phyloP scores from a whole-genome alignment of 2,329 filamentous ascomycete species.

The Sporothrix mexicana region DNA sequence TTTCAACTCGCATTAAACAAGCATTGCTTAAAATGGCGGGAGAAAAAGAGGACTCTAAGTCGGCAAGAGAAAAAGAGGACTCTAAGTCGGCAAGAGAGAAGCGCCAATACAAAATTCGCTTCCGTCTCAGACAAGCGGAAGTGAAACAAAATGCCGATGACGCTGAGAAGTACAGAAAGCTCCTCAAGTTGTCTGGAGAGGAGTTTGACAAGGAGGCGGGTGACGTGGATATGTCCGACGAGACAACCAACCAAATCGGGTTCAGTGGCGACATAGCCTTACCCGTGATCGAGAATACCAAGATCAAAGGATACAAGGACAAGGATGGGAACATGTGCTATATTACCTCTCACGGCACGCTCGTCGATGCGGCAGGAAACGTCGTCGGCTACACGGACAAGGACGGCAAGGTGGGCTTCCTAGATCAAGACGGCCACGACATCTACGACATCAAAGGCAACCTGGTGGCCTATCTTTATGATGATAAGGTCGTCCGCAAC shows the following conservation, averaged over 20 bases:
- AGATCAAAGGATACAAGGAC: background rate
- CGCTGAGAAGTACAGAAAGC: slow-evolving; percentile 6
- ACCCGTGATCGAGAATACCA: background rate
- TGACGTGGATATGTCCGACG: background rate
- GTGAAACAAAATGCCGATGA: background rate
- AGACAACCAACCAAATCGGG: background rate
- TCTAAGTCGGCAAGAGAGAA: too few relatives aligned
- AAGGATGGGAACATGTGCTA: background rate
- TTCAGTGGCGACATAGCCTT: background rate
- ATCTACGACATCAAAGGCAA: background rate
- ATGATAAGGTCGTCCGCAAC: background rate
- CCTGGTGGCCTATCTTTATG: background rate
- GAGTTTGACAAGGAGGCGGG: background rate
- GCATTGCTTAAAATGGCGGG: too few relatives aligned
- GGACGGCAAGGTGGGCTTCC: background rate
- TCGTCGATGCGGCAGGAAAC: background rate
- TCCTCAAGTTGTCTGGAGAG: background rate
- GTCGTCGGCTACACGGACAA: background rate
- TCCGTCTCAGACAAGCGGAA: background rate
- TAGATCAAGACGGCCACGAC: background rate
- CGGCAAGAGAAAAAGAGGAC: too few relatives aligned
- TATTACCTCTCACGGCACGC: background rate
- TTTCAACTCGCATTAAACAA: too few relatives aligned
- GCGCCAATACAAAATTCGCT: background rate
- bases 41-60: too few relatives aligned